Base-by-base conservation (phyloP, 768 basidiomycete genomes). In the Mycena haematopus region DNA sequence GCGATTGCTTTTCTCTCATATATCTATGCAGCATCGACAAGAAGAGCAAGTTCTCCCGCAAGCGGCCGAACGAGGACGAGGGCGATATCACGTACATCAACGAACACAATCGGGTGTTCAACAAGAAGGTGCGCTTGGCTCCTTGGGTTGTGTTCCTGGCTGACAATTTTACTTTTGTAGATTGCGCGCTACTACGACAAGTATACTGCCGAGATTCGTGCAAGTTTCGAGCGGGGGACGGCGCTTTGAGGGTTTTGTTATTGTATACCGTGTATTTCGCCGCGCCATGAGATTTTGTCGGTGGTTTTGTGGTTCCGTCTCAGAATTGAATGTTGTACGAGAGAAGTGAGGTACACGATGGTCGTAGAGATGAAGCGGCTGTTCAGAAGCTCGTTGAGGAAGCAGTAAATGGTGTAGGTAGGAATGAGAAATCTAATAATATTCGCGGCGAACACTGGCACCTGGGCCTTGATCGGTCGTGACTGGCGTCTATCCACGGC, bases 61-160 rank as follows among this genome's bases (percentile, higher is more conserved):
- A 96, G 77, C 83, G 83, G 68, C 85, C 80, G 74, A 95, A 96
- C 79, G 95, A 98, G 70, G 92, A 93, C 54, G 91, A 96, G 63
- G 95, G 93, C 56, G 96, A 98, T 68, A 92, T 99, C 75, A 99
- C 95, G 6, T 99, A 99, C 74, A 99, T 99, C 85, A 99, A 99
- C 82, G 94, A 99, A 76, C 90, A 91, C 76, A 96, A 98, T 76
- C 86, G 94, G 65, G 95, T 97, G 50, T 99, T 97, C 84, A 97
- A 98, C 86, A 95, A 95, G 79, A 97, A 96, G 90, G 92, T 89
- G 27, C 21, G 19, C 13, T 50, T 54, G 21, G 10, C 19, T 49
- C 10, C 33, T 46, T 24, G 25, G 21, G 56, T n/a, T 36, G 31
- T 35, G 24, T 45, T 45, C 24, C 47, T 60, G 31, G 64, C 38